Base-by-base conservation (phyloP, 2,329 filamentous ascomycete species). In the Colletotrichum limetticola region DNA sequence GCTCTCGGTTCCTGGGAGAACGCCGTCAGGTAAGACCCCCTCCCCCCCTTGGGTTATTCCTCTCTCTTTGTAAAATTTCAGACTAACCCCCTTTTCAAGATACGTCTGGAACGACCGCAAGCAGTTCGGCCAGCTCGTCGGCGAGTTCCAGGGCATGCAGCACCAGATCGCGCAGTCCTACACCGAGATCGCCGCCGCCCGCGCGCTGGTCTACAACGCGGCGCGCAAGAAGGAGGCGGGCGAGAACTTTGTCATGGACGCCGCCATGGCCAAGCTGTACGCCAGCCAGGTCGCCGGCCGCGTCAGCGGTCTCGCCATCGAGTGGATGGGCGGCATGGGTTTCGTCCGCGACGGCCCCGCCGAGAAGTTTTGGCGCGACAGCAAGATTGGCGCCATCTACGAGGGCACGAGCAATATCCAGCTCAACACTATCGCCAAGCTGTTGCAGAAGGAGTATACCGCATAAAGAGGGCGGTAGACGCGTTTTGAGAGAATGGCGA, bases 281-380 rank as follows among this genome's bases (percentile, higher is more conserved):
- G 91, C 97, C 2, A 97, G 94, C 5, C 97, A 99, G 85, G 95
- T 99, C 37, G 97, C 97, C 0, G 94, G 94, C 24, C 91, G 91
- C 67, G 96, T 99, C 24, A 93, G 93, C 68, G 92, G 95, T 7
- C 89, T 93, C 61, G 97, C 96, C 0, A 91, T 99, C 32, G 97
- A 99, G 86, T 99, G 97, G 97, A 98, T 98, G 96, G 97, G 97
- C 60, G 97, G 97, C 74, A 98, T 99, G 97, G 97, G 97, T 58
- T 99, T 99, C 79, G 97, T 99, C 19, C 88, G 97, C 57, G 97
- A 99, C 83, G 97, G 97, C 0, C 91, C 98, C 71, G 97, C 97
- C 0, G 97, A 99, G 91, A 99, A 99, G 91, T 98, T 93, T 86
- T 99, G 93, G 89, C 89, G 97, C 59, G 97, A 99, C 83, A 97